Evolutionary conservation across 2,329 filamentous ascomycete species (phyloP).

Genomic region (Lachnum nothofagi): DNA sequence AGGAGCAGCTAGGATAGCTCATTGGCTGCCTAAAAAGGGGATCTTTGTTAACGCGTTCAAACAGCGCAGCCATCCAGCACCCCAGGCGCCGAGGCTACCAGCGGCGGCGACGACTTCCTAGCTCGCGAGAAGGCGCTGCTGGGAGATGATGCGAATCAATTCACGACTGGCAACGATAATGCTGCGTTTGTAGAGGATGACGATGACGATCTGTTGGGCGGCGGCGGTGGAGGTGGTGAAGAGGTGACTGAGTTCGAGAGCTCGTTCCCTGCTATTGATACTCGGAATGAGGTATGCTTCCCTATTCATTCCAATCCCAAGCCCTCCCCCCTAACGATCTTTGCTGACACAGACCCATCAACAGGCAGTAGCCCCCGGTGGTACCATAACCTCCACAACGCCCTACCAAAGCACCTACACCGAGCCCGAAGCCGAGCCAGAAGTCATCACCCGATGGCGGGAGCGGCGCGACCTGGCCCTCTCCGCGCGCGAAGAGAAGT

Average conservation of each 20-base stretch:
- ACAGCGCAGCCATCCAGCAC: constrained; percentile 54
- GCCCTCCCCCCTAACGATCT: background rate
- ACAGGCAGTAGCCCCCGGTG: constrained; percentile 67
- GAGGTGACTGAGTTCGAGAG: constrained; percentile 63
- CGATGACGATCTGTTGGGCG: constrained; percentile 69
- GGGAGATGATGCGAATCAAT: constrained; percentile 89
- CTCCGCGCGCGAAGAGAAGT: constrained; percentile 77
- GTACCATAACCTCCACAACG: constrained; percentile 68
- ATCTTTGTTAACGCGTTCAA: constrained; percentile 16
- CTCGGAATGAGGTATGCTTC: constrained; percentile 58
- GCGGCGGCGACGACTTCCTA: constrained; percentile 76
- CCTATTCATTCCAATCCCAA: background rate
- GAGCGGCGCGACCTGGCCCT: constrained; percentile 80
- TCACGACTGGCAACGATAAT: constrained; percentile 70
- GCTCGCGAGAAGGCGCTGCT: constrained; percentile 82
- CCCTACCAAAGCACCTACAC: constrained; percentile 28
- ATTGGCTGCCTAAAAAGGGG: background rate
- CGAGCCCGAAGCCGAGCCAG: constrained; percentile 68
- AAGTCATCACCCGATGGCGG: constrained; percentile 88
- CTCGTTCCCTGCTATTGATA: constrained; percentile 77
- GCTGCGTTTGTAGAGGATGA: constrained; percentile 58
- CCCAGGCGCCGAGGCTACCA: constrained; percentile 44
- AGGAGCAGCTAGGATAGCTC: constrained; percentile 1
- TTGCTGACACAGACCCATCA: background rate
- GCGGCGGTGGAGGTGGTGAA: constrained; percentile 43